Evolutionary conservation across 768 basidiomycete species (phyloP), one percentile per base, ranked within the genome.

Genomic region (Cyclocybe cylindracea): DNA sequence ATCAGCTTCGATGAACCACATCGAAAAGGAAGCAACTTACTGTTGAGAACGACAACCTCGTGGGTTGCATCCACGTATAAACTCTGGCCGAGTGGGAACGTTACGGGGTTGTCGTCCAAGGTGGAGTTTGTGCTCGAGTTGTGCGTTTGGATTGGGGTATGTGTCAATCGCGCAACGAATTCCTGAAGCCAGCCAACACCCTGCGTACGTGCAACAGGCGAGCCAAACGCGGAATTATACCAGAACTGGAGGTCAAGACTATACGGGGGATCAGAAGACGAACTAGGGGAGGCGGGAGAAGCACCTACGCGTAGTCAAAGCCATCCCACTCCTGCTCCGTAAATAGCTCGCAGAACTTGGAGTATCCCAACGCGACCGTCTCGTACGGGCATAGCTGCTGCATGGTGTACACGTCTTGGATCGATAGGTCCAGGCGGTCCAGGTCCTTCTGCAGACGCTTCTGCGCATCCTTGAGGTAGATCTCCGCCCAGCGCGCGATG

Each of bases 311-410:
- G 55, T 97, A 96, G 65, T 91, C 82, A 66, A 94, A 96, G 0
- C 92, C 92, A 64, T 90, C 86, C 94, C 94, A 98, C 68, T 97
- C 94, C 39, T 91, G 85, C 60, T 87, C 79, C 0, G 91, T 93
- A 69, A 98, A 98, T 2, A 97, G 73, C 49, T 86, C 84, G 57
- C 94, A 98, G 71, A 95, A 98, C 56, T 85, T 87, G 11, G 91
- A 94, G 64, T 92, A 95, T 7, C 92, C 94, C 9, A 96, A 77
- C 0, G 92, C 89, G 40, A 96, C 95, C 13, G 95, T 94, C 89
- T 94, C 92, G 57, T 93, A 94, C 5, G 91, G 83, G 59, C 93
- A 94, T 68, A 88, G 74, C 66, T 89, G 85, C 61, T 92, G 91
- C 77, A 93, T 82, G 8, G 75, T 78, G 54, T 86, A 93, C 1